These are phyloP conservation scores for Melampsora occidentalis DNA, from an alignment of 1,284 basidiomycete species.

Conservation along the genomic window DNA sequence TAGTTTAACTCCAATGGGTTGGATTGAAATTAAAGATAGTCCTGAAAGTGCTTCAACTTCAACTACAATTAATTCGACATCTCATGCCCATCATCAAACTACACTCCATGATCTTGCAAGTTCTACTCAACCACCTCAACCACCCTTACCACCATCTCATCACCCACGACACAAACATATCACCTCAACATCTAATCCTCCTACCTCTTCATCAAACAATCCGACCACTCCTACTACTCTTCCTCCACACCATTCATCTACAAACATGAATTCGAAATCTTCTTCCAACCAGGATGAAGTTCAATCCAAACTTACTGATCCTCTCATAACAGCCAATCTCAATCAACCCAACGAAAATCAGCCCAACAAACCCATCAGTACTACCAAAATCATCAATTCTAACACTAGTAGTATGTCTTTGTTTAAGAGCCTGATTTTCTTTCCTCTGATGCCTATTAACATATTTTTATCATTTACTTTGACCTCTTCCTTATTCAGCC, in stretches of 20 bases:
- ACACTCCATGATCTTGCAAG: not conserved
- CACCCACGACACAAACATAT: not conserved
- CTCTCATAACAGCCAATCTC: constrained; percentile 4
- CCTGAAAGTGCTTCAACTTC: not conserved
- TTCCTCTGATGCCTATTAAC: not conserved
- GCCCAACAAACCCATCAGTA: not conserved
- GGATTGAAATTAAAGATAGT: constrained; percentile 15
- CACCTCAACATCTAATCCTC: constrained; percentile 3
- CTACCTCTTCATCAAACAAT: constrained; percentile 11
- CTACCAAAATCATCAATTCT: not conserved
- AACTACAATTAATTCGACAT: constrained; percentile 18
- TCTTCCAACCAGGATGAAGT: not conserved
- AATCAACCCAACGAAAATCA: not conserved
- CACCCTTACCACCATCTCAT: constrained; percentile 3
- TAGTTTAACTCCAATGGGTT: constrained; percentile 24
- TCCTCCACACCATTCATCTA: not conserved
- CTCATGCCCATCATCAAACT: not conserved
- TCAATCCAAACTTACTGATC: constrained; percentile 9
- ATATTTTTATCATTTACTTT: not conserved
- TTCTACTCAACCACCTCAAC: constrained; percentile 11
- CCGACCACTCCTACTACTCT: constrained; percentile 15
- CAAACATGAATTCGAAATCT: not conserved
- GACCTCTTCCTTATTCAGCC: not conserved
- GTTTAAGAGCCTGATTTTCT: not conserved
- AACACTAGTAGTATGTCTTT: not conserved